Conservation (phyloP, 2,329 filamentous ascomycete species). For the Ceratocystis harringtonii region DNA sequence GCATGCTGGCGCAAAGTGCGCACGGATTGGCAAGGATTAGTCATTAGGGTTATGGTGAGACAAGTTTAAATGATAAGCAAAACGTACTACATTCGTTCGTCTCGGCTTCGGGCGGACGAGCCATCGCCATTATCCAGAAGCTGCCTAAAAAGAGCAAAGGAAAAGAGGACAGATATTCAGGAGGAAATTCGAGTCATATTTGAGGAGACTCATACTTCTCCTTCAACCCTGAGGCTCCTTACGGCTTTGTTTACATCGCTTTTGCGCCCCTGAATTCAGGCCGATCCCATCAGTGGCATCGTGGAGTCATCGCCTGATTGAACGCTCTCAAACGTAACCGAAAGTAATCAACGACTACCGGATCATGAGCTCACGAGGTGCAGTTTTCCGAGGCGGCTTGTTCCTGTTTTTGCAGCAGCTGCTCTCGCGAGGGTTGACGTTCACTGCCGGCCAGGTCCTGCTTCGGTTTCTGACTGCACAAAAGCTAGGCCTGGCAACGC, state of each 20-base stretch:
- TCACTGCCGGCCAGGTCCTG: conserved; percentile 79
- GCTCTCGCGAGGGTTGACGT: conserved; percentile 73
- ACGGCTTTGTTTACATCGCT: not conserved
- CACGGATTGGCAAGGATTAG: not conserved
- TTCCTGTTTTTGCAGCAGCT: conserved; percentile 82
- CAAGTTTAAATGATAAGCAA: not conserved
- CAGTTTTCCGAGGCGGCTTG: conserved; percentile 54
- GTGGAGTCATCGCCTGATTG: too few relatives aligned
- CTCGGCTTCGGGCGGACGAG: not conserved
- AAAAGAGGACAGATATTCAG: too few relatives aligned
- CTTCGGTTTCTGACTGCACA: conserved; percentile 76
- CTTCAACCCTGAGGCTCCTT: not conserved
- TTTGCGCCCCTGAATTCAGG: not conserved
- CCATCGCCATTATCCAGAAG: not conserved
- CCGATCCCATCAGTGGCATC: not conserved
- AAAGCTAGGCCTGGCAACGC: conserved; percentile 70
- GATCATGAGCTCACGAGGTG: conserved; percentile 8
- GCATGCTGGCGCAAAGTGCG: too few relatives aligned
- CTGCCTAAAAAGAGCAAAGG: not conserved
- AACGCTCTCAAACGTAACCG: too few relatives aligned
- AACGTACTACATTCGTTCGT: not conserved
- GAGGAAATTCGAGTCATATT: too few relatives aligned
- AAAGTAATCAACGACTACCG: not conserved
- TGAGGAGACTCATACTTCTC: not conserved
- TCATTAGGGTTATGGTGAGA: not conserved